Base-by-base conservation (phyloP, 1,284 basidiomycete genomes). In the Moniliophthora roreri region DNA sequence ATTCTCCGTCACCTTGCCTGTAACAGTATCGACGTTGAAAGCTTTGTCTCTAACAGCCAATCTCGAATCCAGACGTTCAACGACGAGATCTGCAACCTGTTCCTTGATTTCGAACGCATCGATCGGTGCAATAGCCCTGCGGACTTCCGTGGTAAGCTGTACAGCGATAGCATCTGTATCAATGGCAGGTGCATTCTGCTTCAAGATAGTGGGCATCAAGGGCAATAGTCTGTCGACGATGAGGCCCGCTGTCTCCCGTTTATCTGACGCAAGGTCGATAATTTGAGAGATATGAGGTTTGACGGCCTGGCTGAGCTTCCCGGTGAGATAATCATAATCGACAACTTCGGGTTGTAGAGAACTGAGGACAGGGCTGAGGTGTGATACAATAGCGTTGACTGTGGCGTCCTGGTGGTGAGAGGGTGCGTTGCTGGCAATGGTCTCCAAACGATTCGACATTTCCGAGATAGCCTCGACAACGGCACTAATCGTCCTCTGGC, bases 261-360 rank as follows among this genome's bases (percentile, higher is more conserved):
- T 93, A 65, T 93, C 90, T 0, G 88, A 89, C 16, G 90, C 84
- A 47, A 93, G 78, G 64, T 93, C 90, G 57, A 93, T 92, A 56
- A 93, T 81, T 61, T 93, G 89, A 1, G 86, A 81, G 20, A 93
- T 91, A 61, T 92, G 87, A 7, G 91, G 90, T 63, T 92, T 92
- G 62, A 93, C 90, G 1, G 90, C 87, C 66, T 92, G 87, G 13
- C 86, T 79, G 13, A 93, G 80, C 59, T 83, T 81, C 34, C 71
- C 73, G 0, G 90, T 93, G 54, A 93, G 73, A 56, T 78, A 76
- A 39, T 91, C 87, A 61, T 92, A 89, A 64, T 93, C 89, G 48
- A 92, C 75, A 10, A 81, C 74, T 47, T 89, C 87, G 18, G 79
- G 71, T 32, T 79, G 82, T 20, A 87, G 63, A 1, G 81, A 74